Conservation (phyloP, 108 stramenopile genomes). For the Pseudonitzschia delicatissima region DNA sequence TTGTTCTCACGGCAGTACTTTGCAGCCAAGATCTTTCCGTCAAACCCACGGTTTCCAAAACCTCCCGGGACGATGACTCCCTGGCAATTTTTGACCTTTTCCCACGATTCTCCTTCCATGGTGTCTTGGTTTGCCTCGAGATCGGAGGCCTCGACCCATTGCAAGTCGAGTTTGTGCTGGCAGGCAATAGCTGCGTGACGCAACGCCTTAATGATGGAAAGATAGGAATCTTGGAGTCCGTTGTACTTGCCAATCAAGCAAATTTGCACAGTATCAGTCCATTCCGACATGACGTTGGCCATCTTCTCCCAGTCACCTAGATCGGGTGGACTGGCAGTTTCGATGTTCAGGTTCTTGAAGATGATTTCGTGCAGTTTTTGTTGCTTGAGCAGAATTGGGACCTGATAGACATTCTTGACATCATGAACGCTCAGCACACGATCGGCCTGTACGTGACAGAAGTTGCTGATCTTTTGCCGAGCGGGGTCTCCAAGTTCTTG, state of each 20-base stretch:
- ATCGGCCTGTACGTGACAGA: conserved; percentile 91
- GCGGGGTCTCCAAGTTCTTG: conserved; percentile 80
- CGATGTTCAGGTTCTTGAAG: conserved; percentile 63
- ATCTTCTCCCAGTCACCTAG: conserved; percentile 87
- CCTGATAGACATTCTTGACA: conserved; percentile 98
- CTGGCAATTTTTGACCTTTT: conserved; percentile 62
- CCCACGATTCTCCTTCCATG: conserved; percentile 59
- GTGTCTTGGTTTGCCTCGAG: conserved; percentile 69
- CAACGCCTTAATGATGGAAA: conserved; percentile 94
- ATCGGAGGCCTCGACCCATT: conserved; percentile 95
- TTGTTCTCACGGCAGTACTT: conserved; percentile 81
- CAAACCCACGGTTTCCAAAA: conserved; percentile 91
- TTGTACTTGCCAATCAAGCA: conserved; percentile 98
- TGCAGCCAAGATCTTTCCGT: conserved; percentile 90
- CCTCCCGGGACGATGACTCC: conserved; percentile 96
- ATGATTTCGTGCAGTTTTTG: conserved; percentile 87
- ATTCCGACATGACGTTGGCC: conserved; percentile 81
- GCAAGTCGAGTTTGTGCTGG: conserved; percentile 75
- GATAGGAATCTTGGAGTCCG: conserved; percentile 92
- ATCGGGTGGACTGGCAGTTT: conserved; percentile 49
- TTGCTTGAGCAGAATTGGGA: conserved; percentile 89
- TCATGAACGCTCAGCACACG: conserved; percentile 95
- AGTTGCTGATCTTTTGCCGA: conserved; percentile 89
- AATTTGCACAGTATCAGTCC: conserved; percentile 78
- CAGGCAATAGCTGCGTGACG: conserved; percentile 95